Base-by-base conservation (phyloP, 108 stramenopile genomes). In the Nitzschia inconspicua region DNA sequence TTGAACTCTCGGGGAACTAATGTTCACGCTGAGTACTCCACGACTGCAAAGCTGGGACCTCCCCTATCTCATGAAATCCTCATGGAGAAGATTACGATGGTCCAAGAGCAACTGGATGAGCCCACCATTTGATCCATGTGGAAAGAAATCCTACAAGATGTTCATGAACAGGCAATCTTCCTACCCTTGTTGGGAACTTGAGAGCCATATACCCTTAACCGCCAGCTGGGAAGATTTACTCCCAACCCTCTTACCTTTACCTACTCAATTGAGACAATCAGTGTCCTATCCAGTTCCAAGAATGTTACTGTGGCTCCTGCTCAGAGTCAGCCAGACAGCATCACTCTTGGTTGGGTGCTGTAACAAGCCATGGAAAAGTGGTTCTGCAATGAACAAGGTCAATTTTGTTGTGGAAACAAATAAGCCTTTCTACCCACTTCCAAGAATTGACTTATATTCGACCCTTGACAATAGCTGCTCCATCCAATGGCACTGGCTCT, bases 141-240 rank as follows among this genome's bases (percentile, higher is more conserved):
- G 84, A 39, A 44, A 13, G 58, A 49, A 20, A 79, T 85, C 59
- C 44, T 79, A 5, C 36, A 82, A 5, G 75, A 73, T 49, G 31
- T 85, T 6, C 84, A 85, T 57, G 14, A 68, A 41, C 72, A 82
- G 27, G 75, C 75, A 29, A 44, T 77, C 24, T 73, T 82, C 36
- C 23, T 85, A 22, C 84, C 84, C 16, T 53, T 85, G 25, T 85
- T 70, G 70, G 84, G 84, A 30, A 81, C 70, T 13, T 70, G 77
- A 19, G 60, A 73, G 23, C 84, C 80, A 3, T 75, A 74, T 54
- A 77, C 81, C 9, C 28, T 85, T 59, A 85, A 76, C 46, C 71
- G 75, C 35, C 84, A 80, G 26, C 53, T 85, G 32, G 35, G 22
- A 28, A 72, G 75, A 10, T 85, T 77, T 65, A 37, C 32, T 6